Percentiles rank a stretch among this genome's conserved stretches.
Evolutionary conservation across 768 basidiomycete species (phyloP).

Genomic region (Gautieria morchelliformis): DNA sequence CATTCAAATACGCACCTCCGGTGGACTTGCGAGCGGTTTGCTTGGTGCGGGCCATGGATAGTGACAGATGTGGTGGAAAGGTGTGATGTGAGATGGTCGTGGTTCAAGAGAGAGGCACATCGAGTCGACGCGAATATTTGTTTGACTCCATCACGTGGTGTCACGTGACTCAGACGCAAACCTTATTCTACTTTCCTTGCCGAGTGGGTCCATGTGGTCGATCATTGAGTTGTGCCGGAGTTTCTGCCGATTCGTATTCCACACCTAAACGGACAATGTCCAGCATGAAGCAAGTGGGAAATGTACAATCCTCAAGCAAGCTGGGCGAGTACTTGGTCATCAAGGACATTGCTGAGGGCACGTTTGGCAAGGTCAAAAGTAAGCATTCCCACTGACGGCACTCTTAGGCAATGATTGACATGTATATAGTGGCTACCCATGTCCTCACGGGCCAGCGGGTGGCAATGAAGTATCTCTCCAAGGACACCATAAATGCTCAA

Average conservation of each 20-base stretch:
- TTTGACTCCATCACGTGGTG: neutral
- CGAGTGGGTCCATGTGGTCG: too few relatives aligned
- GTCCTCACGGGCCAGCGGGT: conserved; percentile 92
- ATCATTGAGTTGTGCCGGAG: too few relatives aligned
- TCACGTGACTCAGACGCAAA: neutral
- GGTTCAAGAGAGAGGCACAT: neutral
- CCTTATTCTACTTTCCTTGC: neutral
- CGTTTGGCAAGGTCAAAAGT: conserved; percentile 99
- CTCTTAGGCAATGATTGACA: neutral
- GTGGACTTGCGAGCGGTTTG: conserved; percentile 99
- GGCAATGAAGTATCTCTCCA: conserved; percentile 96
- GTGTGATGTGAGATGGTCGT: neutral
- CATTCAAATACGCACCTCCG: conserved; percentile 81
- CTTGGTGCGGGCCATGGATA: conserved; percentile 83
- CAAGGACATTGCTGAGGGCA: conserved; percentile 87
- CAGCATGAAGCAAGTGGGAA: neutral
- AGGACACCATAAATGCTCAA: conserved; percentile 84
- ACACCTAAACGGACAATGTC: neutral
- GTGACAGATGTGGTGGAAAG: neutral
- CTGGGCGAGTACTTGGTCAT: conserved; percentile 88
- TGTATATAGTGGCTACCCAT: conserved; percentile 73
- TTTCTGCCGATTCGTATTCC: too few relatives aligned
- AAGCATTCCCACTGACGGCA: conserved; percentile 26
- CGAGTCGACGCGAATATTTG: neutral
- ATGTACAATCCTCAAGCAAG: conserved; percentile 7